Percentiles rank a stretch among this genome's conserved stretches.
phyloP scores from a whole-genome alignment of 1,284 basidiomycete genomes.

The Coniferiporia weirii region DNA sequence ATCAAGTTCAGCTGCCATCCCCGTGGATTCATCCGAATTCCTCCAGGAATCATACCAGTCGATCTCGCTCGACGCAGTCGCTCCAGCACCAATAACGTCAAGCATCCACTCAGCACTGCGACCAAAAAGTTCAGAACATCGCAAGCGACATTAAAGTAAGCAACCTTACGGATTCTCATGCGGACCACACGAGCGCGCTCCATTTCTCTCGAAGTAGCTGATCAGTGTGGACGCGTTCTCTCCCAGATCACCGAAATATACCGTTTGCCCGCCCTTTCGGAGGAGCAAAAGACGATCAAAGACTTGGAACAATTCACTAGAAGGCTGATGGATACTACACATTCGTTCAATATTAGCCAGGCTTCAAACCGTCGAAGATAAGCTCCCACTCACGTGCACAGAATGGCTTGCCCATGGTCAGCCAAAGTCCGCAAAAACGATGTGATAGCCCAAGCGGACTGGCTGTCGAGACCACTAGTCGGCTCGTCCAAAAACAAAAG shows the following conservation, averaged over 20 bases:
- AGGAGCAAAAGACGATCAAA: conserved; percentile 62
- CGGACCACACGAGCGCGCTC: conserved; percentile 37
- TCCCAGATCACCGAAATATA: conserved; percentile 77
- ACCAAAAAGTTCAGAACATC: not conserved
- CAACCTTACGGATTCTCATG: conserved; percentile 38
- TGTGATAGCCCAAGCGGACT: conserved; percentile 85
- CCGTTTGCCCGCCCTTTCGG: conserved; percentile 67
- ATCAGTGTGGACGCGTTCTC: conserved; percentile 50
- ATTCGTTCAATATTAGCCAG: not conserved
- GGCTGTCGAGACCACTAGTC: conserved; percentile 83
- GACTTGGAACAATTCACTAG: conserved; percentile 64
- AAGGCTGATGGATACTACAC: conserved; percentile 48
- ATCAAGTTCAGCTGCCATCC: conserved; percentile 29
- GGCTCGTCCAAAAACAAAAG: conserved; percentile 82
- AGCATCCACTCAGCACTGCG: conserved; percentile 53
- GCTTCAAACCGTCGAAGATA: not conserved
- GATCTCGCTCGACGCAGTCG: conserved; percentile 33
- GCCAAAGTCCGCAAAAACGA: conserved; percentile 63
- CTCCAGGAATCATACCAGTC: conserved; percentile 44
- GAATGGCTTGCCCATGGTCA: conserved; percentile 42
- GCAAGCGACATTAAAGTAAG: not conserved
- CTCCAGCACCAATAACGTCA: conserved; percentile 48
- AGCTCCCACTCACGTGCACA: conserved; percentile 27
- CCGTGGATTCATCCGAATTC: conserved; percentile 29
- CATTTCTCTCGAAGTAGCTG: conserved; percentile 64